Evolutionary conservation across 768 basidiomycete species (phyloP), one percentile per base, ranked within the genome.

Genomic region (Mycena galericulata): DNA sequence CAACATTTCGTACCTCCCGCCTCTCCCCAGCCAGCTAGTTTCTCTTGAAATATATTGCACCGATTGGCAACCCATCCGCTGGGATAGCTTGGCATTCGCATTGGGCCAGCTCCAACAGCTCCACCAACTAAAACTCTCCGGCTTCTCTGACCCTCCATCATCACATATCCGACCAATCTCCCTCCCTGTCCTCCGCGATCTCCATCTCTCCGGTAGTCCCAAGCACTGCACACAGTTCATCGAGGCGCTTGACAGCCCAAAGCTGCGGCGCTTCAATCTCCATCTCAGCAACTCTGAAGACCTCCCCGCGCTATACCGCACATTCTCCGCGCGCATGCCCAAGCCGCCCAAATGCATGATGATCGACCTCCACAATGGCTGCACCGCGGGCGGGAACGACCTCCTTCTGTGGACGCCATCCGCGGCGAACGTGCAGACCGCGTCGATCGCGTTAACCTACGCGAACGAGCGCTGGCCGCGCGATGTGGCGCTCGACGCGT

Each of bases 341-440:
- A 58, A 45, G 27, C 56, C 56, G 45, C 56, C 56, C 14, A 58
- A 45, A 32, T 43, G 26, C 27, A 58, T 58, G 40, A n/a, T 58
- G 27, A 20, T 58, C 41, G 29, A 43, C 18, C 27, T 27, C 29
- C 14, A 43, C 18, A n/a, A 45, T 32, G 40, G 41, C 29, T 29
- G 18, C 41, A 58, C 40, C 27, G 41, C 41, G 3, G 41, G 29
- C 5, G 41, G 41, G 17, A 58, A 58, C 27, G 18, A 45, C 26
- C 30, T n/a, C 12, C 27, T 45, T 43, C 40, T 58, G 15, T 45
- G 17, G 41, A 29, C 24, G 18, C 11, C 56, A 30, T 29, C 18
- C n/a, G 26, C 29, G 18, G 11, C 41, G 26, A 30, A 45, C 14
- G 24, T 32, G 24, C 40, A 43, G 27, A 45, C 41, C 29, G 38